Conservation (phyloP, 306 rosid species). For the Urtica urens region DNA sequence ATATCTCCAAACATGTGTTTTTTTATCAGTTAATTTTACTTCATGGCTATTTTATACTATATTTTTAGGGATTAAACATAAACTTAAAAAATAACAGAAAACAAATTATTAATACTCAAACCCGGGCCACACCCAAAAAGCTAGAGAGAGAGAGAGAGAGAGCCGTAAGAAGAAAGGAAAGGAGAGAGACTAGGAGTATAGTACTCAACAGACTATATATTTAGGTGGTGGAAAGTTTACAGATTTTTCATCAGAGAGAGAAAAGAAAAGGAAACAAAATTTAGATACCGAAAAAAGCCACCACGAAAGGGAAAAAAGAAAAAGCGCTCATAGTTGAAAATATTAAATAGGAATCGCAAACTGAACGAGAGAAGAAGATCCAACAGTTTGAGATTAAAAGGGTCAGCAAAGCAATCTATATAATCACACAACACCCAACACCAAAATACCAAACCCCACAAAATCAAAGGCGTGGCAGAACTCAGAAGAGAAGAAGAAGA, state of each 20-base stretch:
- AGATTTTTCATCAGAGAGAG: constrained; percentile 17
- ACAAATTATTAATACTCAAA: not conserved
- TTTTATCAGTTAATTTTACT: not conserved
- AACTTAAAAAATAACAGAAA: not conserved
- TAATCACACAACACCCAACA: constrained; percentile 11
- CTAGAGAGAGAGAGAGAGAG: constrained; percentile 39
- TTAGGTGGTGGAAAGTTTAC: constrained; percentile 42
- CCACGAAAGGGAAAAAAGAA: constrained; percentile 38
- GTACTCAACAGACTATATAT: constrained; percentile 37
- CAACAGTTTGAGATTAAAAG: no score
- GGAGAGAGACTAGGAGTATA: constrained; percentile 22
- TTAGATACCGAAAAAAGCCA: constrained; percentile 26
- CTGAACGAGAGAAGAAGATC: no score
- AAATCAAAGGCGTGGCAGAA: constrained; percentile 45
- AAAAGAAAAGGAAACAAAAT: constrained; percentile 2
- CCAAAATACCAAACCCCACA: no score
- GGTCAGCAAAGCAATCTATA: constrained; percentile 33
- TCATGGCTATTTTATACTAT: not conserved
- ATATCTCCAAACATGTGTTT: constrained; percentile 20
- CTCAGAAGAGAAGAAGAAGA: constrained; percentile 28
- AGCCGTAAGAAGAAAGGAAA: constrained; percentile 87
- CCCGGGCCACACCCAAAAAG: constrained; percentile 37
- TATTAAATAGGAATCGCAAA: not conserved
- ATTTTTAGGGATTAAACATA: no score
- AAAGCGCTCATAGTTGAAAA: constrained; percentile 29